phyloP scores from a whole-genome alignment of 306 rosid species.

The Parietaria judaica region DNA sequence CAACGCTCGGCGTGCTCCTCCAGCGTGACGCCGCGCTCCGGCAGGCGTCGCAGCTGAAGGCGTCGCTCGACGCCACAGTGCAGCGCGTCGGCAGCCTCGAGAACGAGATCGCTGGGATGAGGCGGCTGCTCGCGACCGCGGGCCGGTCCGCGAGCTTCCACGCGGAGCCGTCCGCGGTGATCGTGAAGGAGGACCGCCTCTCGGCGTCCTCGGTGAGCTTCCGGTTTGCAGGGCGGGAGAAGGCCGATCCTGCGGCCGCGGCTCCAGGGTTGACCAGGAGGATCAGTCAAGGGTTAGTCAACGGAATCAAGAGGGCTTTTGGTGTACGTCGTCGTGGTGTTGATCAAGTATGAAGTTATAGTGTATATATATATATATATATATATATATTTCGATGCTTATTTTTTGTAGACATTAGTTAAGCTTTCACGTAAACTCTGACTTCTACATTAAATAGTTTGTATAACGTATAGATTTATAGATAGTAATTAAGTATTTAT shows the following conservation, averaged over 20 bases:
- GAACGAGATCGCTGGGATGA: constrained; percentile 52
- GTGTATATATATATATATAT: too few relatives aligned
- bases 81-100: constrained; percentile 53
- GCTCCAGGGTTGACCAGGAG: constrained; percentile 19
- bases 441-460: too few relatives aligned
- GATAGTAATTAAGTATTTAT: too few relatives aligned
- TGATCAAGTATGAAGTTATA: too few relatives aligned
- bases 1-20: constrained; percentile 38
- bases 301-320: constrained; percentile 52
- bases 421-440: too few relatives aligned
- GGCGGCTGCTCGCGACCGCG: constrained; percentile 26
- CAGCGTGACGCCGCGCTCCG: constrained; percentile 40
- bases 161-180: constrained; percentile 2
- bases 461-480: too few relatives aligned
- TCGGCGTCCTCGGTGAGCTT: constrained; percentile 46
- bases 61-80: constrained; percentile 56
- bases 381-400: too few relatives aligned
- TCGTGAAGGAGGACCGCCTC: constrained; percentile 39
- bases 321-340: not conserved
- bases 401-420: too few relatives aligned
- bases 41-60: constrained; percentile 46
- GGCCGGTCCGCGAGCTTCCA: constrained; percentile 61
- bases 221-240: constrained; percentile 10
- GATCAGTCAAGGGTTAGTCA: constrained; percentile 39
- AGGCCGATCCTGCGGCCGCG: constrained; percentile 6